Conservation (phyloP, 2,329 filamentous ascomycete genomes). For the Zymoseptoria brevis region DNA sequence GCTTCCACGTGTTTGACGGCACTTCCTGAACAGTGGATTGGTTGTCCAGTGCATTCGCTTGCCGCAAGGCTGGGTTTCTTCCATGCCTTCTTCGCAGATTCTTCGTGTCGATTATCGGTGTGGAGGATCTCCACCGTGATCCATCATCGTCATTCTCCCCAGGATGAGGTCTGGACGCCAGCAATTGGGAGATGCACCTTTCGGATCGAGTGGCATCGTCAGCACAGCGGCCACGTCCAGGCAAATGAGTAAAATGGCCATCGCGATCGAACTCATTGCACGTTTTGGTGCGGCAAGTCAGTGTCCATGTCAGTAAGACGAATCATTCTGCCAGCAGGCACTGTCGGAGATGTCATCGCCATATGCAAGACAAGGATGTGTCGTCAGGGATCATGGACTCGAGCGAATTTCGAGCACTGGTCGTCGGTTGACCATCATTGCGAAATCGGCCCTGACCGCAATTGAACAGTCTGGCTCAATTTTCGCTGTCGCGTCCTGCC, state of each 20-base stretch:
- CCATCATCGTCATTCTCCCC: background rate
- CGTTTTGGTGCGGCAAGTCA: background rate
- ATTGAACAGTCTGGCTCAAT: background rate
- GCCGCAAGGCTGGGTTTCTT: background rate
- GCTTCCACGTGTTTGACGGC: background rate
- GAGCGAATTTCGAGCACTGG: background rate
- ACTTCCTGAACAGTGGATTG: background rate
- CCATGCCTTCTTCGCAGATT: background rate
- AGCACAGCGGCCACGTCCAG: background rate
- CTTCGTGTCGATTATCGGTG: background rate
- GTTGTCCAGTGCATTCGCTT: background rate
- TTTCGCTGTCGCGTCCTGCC: background rate
- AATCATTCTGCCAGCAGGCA: background rate
- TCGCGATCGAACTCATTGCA: background rate
- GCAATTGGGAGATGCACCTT: background rate
- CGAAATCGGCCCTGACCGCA: background rate
- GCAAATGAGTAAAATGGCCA: background rate
- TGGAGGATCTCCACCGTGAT: background rate
- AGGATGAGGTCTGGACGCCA: background rate
- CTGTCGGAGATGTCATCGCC: background rate
- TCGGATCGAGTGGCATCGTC: background rate
- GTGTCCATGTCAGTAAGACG: background rate
- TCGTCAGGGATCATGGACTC: background rate
- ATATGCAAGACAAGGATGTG: background rate
- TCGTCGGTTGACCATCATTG: background rate